These are phyloP conservation scores for Avicennia marina DNA, from an alignment of 257 asterid genomes.

Conservation along the genomic window DNA sequence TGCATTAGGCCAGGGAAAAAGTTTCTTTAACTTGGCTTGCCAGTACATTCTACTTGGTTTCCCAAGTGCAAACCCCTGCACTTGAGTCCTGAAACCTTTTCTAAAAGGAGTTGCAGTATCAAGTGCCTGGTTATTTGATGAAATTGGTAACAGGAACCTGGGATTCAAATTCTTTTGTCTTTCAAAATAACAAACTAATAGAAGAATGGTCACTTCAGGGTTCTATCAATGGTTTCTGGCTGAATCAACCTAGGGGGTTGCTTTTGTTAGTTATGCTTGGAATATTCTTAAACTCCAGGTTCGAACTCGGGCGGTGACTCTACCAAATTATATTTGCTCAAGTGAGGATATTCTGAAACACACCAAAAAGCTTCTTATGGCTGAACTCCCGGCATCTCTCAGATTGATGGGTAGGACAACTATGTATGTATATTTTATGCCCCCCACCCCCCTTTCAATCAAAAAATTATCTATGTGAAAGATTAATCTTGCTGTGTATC, in stretches of 20 bases:
- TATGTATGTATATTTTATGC: background rate
- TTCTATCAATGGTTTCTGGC: background rate
- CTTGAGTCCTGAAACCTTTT: background rate
- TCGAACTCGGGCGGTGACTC: constrained; percentile 84
- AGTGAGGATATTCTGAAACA: constrained; percentile 75
- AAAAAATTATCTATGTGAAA: no score
- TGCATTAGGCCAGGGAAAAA: background rate
- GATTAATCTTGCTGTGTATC: no score
- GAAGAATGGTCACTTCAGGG: background rate
- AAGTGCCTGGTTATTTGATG: background rate
- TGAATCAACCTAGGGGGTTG: background rate
- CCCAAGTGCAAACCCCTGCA: background rate
- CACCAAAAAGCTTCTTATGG: constrained; percentile 83
- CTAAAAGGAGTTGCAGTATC: background rate
- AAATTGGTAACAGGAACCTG: background rate
- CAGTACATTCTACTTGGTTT: background rate
- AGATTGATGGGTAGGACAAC: constrained; percentile 75
- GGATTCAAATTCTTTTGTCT: background rate
- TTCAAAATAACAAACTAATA: background rate
- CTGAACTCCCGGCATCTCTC: constrained; percentile 85
- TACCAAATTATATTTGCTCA: constrained; percentile 59
- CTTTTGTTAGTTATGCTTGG: background rate
- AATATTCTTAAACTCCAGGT: constrained; percentile 41
- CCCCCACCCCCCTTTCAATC: no score
- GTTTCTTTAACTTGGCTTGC: background rate